Percentiles rank a stretch among this genome's conserved stretches.
These are phyloP conservation scores for Quercus rubra DNA, from an alignment of 306 rosid species.

Conservation along the genomic window DNA sequence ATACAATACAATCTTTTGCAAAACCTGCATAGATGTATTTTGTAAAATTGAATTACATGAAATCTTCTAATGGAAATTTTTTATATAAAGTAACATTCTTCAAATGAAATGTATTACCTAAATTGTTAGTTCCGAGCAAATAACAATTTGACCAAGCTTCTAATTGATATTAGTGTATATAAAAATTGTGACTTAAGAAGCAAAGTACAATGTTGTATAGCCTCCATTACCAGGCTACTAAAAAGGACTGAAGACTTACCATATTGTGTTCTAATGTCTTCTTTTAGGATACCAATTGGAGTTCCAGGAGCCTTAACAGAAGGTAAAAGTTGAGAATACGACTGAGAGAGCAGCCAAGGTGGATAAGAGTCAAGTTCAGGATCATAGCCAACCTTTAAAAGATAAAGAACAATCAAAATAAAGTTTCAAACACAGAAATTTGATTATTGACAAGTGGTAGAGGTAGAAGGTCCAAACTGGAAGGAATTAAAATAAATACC, in stretches of 20 bases:
- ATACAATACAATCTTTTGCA: conserved; percentile 64
- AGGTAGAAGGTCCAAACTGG: not conserved
- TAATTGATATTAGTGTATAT: not conserved
- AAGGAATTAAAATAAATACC: conserved; percentile 33
- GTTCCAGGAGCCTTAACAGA: conserved; percentile 83
- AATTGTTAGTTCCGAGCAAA: not conserved
- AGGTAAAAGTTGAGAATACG: conserved; percentile 74
- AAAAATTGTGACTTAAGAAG: not conserved
- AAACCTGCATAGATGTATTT: conserved; percentile 54
- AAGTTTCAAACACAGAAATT: not conserved
- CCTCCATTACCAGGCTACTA: not conserved
- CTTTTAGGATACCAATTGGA: conserved; percentile 63
- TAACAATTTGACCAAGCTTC: not conserved
- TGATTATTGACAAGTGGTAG: not conserved
- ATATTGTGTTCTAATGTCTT: conserved; percentile 43
- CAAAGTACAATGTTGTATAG: not conserved
- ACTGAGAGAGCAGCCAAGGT: conserved; percentile 71
- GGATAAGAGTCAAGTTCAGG: conserved; percentile 86
- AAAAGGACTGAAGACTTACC: conserved; percentile 37
- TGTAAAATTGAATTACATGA: not conserved
- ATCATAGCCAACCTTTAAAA: conserved; percentile 88
- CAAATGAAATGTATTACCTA: not conserved
- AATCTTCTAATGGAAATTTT: not conserved
- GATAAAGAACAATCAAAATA: conserved; percentile 3
- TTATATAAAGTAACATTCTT: not conserved